A percentile compares a stretch with the other conserved stretches of the same genome.
These are phyloP conservation scores for Tylopilus felleus DNA, from an alignment of 768 basidiomycete species.

Conservation along the genomic window DNA sequence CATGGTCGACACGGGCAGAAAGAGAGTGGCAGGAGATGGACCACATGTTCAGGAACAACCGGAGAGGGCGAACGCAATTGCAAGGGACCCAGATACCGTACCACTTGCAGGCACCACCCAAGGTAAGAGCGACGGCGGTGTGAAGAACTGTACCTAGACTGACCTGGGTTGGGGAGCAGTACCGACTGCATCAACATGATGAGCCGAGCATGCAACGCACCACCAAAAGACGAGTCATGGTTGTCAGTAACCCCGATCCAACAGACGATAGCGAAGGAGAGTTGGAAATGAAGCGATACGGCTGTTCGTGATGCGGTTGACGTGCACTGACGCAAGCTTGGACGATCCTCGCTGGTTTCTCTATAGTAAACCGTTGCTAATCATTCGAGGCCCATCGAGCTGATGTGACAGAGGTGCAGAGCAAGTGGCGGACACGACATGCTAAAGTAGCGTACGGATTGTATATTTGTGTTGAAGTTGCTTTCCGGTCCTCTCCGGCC, in stretches of 20 bases:
- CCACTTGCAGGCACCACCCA: conserved; percentile 14
- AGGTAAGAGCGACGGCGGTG: conserved; percentile 14
- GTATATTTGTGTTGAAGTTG: not conserved
- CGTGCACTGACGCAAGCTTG: no score
- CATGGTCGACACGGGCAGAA: conserved; percentile 27
- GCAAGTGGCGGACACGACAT: not conserved
- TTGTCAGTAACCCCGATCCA: conserved; percentile 30
- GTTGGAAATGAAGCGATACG: conserved; percentile 13
- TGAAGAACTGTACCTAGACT: conserved; percentile 1
- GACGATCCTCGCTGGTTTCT: not conserved
- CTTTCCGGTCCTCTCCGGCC: conserved; percentile 27
- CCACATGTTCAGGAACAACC: conserved; percentile 17
- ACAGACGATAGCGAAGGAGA: conserved; percentile 28
- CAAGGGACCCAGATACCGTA: conserved; percentile 1
- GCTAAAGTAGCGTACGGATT: not conserved
- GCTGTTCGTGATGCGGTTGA: not conserved
- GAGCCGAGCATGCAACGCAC: conserved; percentile 16
- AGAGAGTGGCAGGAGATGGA: conserved; percentile 27
- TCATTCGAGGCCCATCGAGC: not conserved
- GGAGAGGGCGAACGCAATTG: conserved; percentile 6
- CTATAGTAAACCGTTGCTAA: not conserved
- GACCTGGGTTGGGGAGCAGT: conserved; percentile 8
- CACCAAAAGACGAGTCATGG: conserved; percentile 26
- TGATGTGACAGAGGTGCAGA: not conserved
- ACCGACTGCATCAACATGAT: conserved; percentile 12